Conservation (phyloP, 768 basidiomycete genomes). For the Gloeophyllum trabeum region DNA sequence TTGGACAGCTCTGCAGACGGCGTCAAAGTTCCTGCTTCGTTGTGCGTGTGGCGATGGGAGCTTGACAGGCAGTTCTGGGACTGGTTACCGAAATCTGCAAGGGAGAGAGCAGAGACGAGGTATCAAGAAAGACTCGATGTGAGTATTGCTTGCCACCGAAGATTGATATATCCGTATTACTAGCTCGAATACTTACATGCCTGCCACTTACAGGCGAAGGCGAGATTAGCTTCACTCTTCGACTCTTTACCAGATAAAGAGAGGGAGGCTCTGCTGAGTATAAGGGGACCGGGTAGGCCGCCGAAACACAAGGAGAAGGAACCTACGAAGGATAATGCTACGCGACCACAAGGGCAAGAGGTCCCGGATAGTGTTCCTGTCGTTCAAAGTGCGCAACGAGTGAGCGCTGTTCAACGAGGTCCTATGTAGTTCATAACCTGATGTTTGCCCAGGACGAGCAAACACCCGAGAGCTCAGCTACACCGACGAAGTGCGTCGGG, state of each 20-base stretch:
- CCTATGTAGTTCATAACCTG: too few species aligned
- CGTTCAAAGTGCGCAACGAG: too few species aligned
- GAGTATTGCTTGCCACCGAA: too few species aligned
- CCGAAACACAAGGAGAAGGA: conserved; percentile 1
- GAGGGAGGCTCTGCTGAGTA: conserved; percentile 38
- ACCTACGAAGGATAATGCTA: too few species aligned
- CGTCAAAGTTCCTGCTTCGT: conserved; percentile 44
- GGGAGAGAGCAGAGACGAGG: conserved; percentile 51
- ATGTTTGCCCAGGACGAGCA: too few species aligned
- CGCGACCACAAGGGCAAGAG: too few species aligned
- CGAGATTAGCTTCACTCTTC: too few species aligned
- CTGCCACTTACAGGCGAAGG: too few species aligned
- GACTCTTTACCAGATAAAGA: conserved; percentile 47
- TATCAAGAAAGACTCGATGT: conserved; percentile 58
- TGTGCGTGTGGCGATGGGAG: conserved; percentile 85
- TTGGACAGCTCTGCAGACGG: conserved; percentile 37
- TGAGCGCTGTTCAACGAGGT: too few species aligned
- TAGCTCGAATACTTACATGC: too few species aligned
- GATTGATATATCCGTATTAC: too few species aligned
- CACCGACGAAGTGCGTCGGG: conserved; percentile 15
- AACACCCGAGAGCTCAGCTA: background rate
- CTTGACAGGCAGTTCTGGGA: conserved; percentile 44
- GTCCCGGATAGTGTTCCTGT: too few species aligned
- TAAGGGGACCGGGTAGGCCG: conserved; percentile 25
- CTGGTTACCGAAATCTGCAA: conserved; percentile 58